Percentiles rank a stretch among this genome's conserved stretches.
These are phyloP conservation scores for Saprolegnia parasitica DNA, from an alignment of 352 stramenopile genomes.

Conservation along the genomic window DNA sequence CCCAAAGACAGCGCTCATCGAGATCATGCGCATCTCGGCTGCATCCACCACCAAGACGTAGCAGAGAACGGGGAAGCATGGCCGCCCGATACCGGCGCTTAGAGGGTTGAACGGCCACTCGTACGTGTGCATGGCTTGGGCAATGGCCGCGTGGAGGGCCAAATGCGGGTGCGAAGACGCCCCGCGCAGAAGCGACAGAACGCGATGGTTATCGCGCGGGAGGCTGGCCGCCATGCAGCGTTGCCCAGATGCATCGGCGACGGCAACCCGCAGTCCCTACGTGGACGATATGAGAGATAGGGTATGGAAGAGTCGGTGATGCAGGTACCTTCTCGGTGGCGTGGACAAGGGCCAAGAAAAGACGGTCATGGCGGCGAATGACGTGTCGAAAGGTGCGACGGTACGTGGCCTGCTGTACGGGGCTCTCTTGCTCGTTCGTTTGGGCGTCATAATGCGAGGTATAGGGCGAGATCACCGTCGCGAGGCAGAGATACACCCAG, in stretches of 20 bases:
- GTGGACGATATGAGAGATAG: too few relatives aligned
- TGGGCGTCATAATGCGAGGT: too few relatives aligned
- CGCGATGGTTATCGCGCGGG: background rate
- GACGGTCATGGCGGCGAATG: background rate
- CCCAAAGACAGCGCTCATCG: too few relatives aligned
- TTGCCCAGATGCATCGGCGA: too few relatives aligned
- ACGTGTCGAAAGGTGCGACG: background rate
- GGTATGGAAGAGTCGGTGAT: too few relatives aligned
- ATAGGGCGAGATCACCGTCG: background rate
- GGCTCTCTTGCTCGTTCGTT: too few relatives aligned
- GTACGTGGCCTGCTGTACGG: too few relatives aligned
- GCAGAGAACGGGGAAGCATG: background rate
- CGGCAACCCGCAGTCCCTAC: too few relatives aligned
- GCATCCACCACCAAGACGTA: background rate
- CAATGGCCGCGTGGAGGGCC: background rate
- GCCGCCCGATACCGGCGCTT: background rate
- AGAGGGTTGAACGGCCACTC: background rate
- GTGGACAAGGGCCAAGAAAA: too few relatives aligned
- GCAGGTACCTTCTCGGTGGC: too few relatives aligned
- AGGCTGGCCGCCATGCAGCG: background rate
- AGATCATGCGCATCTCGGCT: background rate
- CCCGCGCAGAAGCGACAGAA: background rate
- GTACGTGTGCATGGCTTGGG: background rate
- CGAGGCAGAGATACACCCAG: constrained; percentile 16
- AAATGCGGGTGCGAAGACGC: background rate